Evolutionary conservation across 2,329 filamentous ascomycete genomes (phyloP).

Genomic region (Phaeoacremonium minimum): DNA sequence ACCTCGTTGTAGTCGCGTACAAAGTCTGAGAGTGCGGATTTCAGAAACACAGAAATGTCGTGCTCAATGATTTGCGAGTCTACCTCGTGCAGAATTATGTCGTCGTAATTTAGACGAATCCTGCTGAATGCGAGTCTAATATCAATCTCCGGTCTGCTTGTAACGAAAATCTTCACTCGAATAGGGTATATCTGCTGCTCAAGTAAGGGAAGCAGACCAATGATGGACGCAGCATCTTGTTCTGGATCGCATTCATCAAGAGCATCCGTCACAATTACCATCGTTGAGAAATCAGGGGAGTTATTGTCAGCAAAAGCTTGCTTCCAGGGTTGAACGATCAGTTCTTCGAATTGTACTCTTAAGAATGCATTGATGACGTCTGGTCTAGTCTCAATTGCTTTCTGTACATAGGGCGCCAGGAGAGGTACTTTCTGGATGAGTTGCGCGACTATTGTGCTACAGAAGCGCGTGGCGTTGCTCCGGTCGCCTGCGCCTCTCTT

Average conservation of each 20-base stretch:
- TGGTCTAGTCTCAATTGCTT: slow-evolving; percentile 32
- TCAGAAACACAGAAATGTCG: slow-evolving; percentile 30
- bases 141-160: slow-evolving; percentile 32
- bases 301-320: slow-evolving; percentile 18
- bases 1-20: slow-evolving; percentile 15
- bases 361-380: slow-evolving; percentile 14
- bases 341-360: slow-evolving; percentile 32
- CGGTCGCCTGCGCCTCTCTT: slow-evolving; percentile 2
- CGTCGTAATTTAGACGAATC: slow-evolving; percentile 15
- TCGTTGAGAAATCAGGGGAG: slow-evolving; percentile 12
- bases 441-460: slow-evolving; percentile 9
- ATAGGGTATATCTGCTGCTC: slow-evolving; percentile 11
- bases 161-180: slow-evolving; percentile 34
- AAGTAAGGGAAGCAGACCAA: slow-evolving; percentile 12
- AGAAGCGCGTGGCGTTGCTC: neutral
- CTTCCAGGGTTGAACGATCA: slow-evolving; percentile 28
- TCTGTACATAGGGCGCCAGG: slow-evolving; percentile 23
- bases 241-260: slow-evolving; percentile 39
- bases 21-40: slow-evolving; percentile 22
- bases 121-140: slow-evolving; percentile 26
- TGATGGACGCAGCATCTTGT: slow-evolving; percentile 29
- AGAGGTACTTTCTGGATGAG: slow-evolving; percentile 14
- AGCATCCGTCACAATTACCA: slow-evolving; percentile 37
- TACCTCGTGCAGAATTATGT: slow-evolving; percentile 31
- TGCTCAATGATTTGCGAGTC: slow-evolving; percentile 18